Evolutionary conservation across 2,329 filamentous ascomycete species (phyloP).

Genomic region (Tolypocladium inflatum): DNA sequence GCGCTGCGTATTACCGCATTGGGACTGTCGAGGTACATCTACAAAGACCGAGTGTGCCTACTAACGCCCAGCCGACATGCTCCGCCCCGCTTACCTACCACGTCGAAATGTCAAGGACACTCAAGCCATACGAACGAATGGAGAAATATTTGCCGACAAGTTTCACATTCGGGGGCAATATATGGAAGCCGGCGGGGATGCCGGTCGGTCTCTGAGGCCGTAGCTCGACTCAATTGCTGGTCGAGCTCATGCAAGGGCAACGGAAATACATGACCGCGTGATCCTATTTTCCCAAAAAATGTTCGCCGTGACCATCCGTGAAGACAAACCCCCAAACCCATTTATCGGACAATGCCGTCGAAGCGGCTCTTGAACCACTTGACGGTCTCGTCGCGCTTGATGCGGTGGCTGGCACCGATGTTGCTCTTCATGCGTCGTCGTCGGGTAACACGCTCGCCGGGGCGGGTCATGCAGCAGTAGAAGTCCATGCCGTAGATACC

Average conservation of each 20-base stretch:
- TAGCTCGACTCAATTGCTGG: conserved; percentile 49
- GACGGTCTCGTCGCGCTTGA: conserved; percentile 90
- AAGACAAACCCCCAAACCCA: conserved; percentile 21
- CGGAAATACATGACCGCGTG: conserved; percentile 30
- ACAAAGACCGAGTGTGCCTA: background rate
- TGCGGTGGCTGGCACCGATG: conserved; percentile 83
- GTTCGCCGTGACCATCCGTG: conserved; percentile 31
- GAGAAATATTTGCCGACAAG: background rate
- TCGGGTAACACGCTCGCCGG: conserved; percentile 94
- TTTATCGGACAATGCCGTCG: conserved; percentile 98
- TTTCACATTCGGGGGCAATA: conserved; percentile 27
- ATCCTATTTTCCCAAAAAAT: conserved; percentile 20
- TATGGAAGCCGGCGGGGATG: conserved; percentile 52
- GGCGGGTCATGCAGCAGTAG: conserved; percentile 99
- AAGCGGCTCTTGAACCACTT: conserved; percentile 92
- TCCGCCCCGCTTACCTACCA: background rate
- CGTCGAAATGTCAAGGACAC: background rate
- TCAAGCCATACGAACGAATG: background rate
- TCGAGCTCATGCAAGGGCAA: conserved; percentile 42
- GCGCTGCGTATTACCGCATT: background rate
- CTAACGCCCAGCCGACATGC: background rate
- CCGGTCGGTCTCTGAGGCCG: conserved; percentile 69
- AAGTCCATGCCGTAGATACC: conserved; percentile 99
- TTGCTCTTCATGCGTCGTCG: conserved; percentile 81
- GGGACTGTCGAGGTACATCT: background rate